These are phyloP conservation scores for Oryza nivara DNA, from an alignment of 176 grass and related monocot species.

Conservation along the genomic window DNA sequence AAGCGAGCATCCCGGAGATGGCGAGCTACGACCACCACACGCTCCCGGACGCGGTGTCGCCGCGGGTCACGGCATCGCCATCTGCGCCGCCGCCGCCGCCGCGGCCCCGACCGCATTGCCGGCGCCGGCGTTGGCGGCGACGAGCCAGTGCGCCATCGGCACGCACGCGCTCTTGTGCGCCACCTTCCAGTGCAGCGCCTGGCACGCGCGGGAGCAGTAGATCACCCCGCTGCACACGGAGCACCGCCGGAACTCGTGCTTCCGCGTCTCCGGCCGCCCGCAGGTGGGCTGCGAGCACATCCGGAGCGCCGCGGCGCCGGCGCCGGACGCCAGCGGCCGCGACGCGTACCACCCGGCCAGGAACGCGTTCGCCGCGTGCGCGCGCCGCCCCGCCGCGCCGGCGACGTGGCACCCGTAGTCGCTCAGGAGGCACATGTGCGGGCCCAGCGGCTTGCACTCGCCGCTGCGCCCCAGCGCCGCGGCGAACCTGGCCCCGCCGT, in stretches of 20 bases:
- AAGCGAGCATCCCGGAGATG: neutral
- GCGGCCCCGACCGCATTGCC: too few species aligned
- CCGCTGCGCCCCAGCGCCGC: neutral
- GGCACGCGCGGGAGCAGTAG: slow-evolving; percentile 90
- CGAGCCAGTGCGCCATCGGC: slow-evolving; percentile 57
- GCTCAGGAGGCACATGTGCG: slow-evolving; percentile 44
- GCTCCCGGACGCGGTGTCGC: neutral
- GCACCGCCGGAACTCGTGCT: slow-evolving; percentile 78
- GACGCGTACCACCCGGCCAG: slow-evolving; percentile 71
- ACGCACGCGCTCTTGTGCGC: slow-evolving; percentile 60
- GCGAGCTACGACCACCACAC: neutral
- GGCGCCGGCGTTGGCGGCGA: neutral
- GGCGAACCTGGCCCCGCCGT: slow-evolving; percentile 14
- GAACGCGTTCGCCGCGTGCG: slow-evolving; percentile 70
- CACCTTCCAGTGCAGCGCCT: slow-evolving; percentile 84
- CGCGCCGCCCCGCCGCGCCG: slow-evolving; percentile 28
- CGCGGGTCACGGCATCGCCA: neutral
- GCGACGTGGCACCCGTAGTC: slow-evolving; percentile 53
- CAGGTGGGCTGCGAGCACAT: slow-evolving; percentile 71
- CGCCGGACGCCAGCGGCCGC: neutral
- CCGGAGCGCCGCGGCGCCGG: slow-evolving; percentile 14
- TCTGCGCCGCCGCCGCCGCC: too few species aligned
- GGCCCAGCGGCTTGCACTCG: neutral
- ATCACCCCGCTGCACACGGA: slow-evolving; percentile 67
- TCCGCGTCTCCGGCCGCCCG: slow-evolving; percentile 66